Evolutionary conservation across 1,284 basidiomycete species (phyloP).

Genomic region (Phellopilus nigrolimitatus): DNA sequence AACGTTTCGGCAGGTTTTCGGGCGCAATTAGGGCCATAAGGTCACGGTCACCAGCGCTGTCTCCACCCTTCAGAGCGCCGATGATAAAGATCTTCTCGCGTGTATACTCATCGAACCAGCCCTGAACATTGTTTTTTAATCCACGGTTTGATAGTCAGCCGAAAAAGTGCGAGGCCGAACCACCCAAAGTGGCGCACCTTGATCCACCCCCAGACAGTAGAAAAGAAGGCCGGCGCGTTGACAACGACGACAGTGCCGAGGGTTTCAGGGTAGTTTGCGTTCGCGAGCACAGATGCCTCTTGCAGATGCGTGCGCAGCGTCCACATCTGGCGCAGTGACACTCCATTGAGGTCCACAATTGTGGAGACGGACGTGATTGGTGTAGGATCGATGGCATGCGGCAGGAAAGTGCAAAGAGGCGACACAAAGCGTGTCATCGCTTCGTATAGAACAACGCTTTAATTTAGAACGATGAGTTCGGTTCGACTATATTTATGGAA

Average conservation of each 20-base stretch:
- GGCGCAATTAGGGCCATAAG: conserved; percentile 50
- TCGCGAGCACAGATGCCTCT: conserved; percentile 67
- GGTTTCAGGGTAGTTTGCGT: conserved; percentile 77
- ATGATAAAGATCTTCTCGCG: conserved; percentile 67
- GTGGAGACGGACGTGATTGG: conserved; percentile 61
- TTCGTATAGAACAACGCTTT: conserved; percentile 57
- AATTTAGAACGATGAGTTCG: conserved; percentile 16
- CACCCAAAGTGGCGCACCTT: conserved; percentile 42
- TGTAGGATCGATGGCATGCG: conserved; percentile 46
- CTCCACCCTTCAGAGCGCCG: conserved; percentile 33
- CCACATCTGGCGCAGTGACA: conserved; percentile 64
- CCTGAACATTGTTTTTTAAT: conserved; percentile 31
- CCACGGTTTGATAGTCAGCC: neutral
- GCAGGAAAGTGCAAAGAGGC: conserved; percentile 60
- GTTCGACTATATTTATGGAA: neutral
- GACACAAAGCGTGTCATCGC: conserved; percentile 59
- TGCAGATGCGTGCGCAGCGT: conserved; percentile 62
- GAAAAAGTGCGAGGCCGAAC: neutral
- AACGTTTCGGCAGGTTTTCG: conserved; percentile 54
- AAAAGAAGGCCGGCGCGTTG: conserved; percentile 73
- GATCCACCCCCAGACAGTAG: conserved; percentile 75
- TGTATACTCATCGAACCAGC: conserved; percentile 75
- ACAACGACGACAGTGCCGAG: conserved; percentile 60
- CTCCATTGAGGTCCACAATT: conserved; percentile 68
- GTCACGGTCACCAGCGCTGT: conserved; percentile 39